phyloP scores from a whole-genome alignment of 2,329 filamentous ascomycete species.

The Ceratocystiopsis minuta region DNA sequence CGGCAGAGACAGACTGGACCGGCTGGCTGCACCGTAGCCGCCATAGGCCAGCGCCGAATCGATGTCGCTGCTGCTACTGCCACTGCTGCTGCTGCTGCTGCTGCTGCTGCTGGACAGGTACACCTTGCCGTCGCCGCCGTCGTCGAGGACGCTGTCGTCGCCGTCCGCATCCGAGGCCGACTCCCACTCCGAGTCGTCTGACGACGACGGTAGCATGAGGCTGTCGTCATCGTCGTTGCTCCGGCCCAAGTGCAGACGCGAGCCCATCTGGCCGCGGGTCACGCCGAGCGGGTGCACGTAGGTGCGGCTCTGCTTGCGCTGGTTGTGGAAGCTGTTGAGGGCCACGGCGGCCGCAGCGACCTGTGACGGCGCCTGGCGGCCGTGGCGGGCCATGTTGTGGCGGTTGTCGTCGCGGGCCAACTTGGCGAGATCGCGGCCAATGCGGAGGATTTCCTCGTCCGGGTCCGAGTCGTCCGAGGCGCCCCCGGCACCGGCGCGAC shows the following conservation, averaged over 20 bases:
- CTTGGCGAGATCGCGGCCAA: conserved; percentile 35
- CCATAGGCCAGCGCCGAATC: conserved; percentile 27
- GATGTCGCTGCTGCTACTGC: conserved; percentile 21
- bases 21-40: conserved; percentile 13
- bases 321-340: conserved; percentile 20
- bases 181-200: conserved; percentile 38
- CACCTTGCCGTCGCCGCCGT: too few relatives aligned
- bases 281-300: not conserved
- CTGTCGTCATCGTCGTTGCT: conserved; percentile 7
- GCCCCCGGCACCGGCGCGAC: conserved; percentile 1
- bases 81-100: conserved; percentile 10
- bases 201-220: conserved; percentile 12
- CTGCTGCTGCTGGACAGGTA: not conserved
- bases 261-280: not conserved
- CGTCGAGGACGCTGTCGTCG: conserved; percentile 1
- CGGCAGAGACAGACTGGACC: not conserved
- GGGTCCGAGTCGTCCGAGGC: conserved; percentile 12
- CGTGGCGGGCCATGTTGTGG: conserved; percentile 27
- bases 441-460: conserved; percentile 38
- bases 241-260: not conserved
- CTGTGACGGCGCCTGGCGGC: conserved; percentile 20
- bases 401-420: conserved; percentile 32
- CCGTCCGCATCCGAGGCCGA: conserved; percentile 29
- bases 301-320: conserved; percentile 9
- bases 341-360: conserved; percentile 22